Evolutionary conservation across 2,329 filamentous ascomycete genomes (phyloP).

Genomic region (Fusarium sp.): DNA sequence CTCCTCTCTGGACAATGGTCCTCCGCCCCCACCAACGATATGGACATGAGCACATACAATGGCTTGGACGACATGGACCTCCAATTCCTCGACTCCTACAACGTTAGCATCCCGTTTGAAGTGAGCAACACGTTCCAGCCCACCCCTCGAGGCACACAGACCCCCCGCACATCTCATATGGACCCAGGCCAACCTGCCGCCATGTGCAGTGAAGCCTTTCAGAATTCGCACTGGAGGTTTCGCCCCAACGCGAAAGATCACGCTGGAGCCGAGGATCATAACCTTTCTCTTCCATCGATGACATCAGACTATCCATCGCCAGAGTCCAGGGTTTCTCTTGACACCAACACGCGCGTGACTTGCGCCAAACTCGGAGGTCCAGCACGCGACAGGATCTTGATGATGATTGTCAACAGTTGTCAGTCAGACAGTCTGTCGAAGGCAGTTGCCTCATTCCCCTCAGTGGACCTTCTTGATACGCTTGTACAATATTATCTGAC

Average conservation of each 20-base stretch:
- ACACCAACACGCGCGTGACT: slow-evolving; percentile 32
- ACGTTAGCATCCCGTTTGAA: slow-evolving; percentile 48
- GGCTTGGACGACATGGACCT: slow-evolving; percentile 50
- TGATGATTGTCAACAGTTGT: slow-evolving; percentile 47
- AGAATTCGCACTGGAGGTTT: slow-evolving; percentile 47
- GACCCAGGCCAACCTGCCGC: slow-evolving; percentile 33
- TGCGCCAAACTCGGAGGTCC: slow-evolving; percentile 33
- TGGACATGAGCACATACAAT: slow-evolving; percentile 29
- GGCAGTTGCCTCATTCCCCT: slow-evolving; percentile 54
- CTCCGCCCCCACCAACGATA: neutral
- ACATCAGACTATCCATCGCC: slow-evolving; percentile 36
- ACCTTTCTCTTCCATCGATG: slow-evolving; percentile 45
- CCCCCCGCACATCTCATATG: slow-evolving; percentile 10
- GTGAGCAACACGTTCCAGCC: slow-evolving; percentile 20
- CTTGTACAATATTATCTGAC: slow-evolving; percentile 54
- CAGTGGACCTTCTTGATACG: slow-evolving; percentile 53
- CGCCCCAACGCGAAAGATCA: slow-evolving; percentile 48
- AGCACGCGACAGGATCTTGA: slow-evolving; percentile 47
- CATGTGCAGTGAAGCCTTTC: slow-evolving; percentile 42
- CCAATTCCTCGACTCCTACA: slow-evolving; percentile 49
- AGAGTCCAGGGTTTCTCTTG: slow-evolving; percentile 39
- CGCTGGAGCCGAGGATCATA: slow-evolving; percentile 48
- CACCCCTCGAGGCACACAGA: slow-evolving; percentile 19
- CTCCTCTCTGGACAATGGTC: slow-evolving; percentile 34
- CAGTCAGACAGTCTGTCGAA: slow-evolving; percentile 40